Evolutionary conservation across 2,329 filamentous ascomycete genomes (phyloP), one percentile per base, ranked within the genome.

Genomic region (Rosellinia necatrix): DNA sequence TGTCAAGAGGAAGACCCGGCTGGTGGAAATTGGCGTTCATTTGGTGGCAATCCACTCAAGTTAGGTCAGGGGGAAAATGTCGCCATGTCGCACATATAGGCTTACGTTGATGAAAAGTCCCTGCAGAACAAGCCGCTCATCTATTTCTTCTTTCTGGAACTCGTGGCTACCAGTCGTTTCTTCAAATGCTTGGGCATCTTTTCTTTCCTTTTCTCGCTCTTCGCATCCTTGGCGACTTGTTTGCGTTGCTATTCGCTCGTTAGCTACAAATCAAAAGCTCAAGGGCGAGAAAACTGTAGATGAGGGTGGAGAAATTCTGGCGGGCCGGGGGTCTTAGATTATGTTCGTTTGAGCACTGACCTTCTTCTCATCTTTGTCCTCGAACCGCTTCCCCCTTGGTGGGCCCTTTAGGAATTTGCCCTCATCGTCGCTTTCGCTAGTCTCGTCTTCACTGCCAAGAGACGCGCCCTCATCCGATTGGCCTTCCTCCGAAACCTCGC

Each of bases 111-210:
- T 42, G 19, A 15, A 29, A n/a, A 17, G 21, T 22, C 15, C n/a
- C 17, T 15, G 44, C 22, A 17, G 22, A 12, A 38, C 15, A 52
- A 22, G 34, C n/a, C 34, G 53, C 38, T 41, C 19, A 15, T 71
- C 68, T 78, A 82, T 71, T 83, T 87, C 76, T 89, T 88, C 68
- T 82, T 84, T 64, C 84, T 78, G 53, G 84, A 79, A 13, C 81
- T 80, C 60, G 78, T 78, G 53, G 81, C 82, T 22, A 96, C 84
- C 55, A 96, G 75, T 71, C 89, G 90, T 80, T 97, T 97, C 82
- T 99, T 99, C 29, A 96, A 64, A 71, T 96, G 86, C 76, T 99
- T 99, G 0, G 94, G 93, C 76, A 99, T 96, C 80, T 99, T 99
- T 3, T 90, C 89, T 73, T 93, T 91, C 58, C 94, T 81, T 78